Evolutionary conservation across 2,329 filamentous ascomycete species (phyloP), one percentile per base, ranked within the genome.

Genomic region (Arthroderma uncinatum): DNA sequence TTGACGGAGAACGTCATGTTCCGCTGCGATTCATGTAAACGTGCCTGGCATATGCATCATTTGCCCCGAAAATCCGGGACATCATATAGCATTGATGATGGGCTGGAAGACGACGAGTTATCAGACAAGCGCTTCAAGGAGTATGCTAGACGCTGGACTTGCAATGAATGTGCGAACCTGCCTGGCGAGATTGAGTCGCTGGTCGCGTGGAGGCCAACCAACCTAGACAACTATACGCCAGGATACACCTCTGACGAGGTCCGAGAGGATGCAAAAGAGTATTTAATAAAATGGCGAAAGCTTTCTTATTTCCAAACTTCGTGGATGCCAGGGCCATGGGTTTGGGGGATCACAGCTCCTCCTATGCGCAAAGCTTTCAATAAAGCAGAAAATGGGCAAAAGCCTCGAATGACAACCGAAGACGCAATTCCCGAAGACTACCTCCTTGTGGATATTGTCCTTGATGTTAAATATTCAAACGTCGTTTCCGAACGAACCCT

Each of bases 251-350:
- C 78, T 52, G 73, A 82, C 28, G 73, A 80, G 55, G 73, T 88
- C n/a, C 70, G 73, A 9, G 86, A 93, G 65, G 86, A 89, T 56
- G 78, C 87, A n/a, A 91, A 91, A 62, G 89, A 96, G 63, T 98
- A 97, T 66, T 79, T 98, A 1, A 74, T 98, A 64, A 95, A 93
- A 68, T 97, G 91, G 89, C 83, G 86, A 47, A 77, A 78, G 0
- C 78, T 82, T 57, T 95, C 92, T 0, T 94, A 96, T 66, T 86
- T 84, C 61, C 85, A 88, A 62, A 89, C 87, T 55, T 78, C 77
- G 5, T 98, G 94, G 93, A 87, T 89, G 79, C 83, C 89, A 8
- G 93, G 92, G 10, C 79, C 86, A 14, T 98, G 93, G 93, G 80
- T 95, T 0, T 92, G 82, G 77, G 89, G 90, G 4, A 78, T 86